Conservation (phyloP, 2,329 filamentous ascomycete species). For the Pestalotiopsis sp. region DNA sequence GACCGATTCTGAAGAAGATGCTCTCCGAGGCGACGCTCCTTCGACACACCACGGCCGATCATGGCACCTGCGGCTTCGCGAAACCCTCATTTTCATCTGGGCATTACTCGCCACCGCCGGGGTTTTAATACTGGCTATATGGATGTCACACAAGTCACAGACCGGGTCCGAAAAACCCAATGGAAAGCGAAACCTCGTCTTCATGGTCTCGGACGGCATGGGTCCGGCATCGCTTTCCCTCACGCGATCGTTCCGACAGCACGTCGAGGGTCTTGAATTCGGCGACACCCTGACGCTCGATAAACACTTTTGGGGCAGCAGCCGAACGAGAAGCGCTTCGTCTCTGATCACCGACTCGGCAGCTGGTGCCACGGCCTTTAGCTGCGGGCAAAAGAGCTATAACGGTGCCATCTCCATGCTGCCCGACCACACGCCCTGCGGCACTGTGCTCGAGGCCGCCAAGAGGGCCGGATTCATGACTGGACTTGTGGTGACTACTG, state of each 20-base stretch:
- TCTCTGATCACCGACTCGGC: constrained; percentile 93
- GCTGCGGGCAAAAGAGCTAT: constrained; percentile 91
- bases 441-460: constrained; percentile 89
- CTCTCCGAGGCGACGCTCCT: constrained; percentile 32
- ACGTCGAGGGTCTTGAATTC: constrained; percentile 70
- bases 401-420: constrained; percentile 93
- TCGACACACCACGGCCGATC: constrained; percentile 24
- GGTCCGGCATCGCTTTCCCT: constrained; percentile 87
- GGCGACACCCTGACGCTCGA: constrained; percentile 81
- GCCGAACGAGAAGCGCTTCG: constrained; percentile 80
- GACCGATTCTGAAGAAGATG: constrained; percentile 38
- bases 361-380: constrained; percentile 96
- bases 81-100: constrained; percentile 80
- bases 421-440: constrained; percentile 84
- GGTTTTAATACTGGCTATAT: constrained; percentile 80
- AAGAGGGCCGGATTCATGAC: constrained; percentile 91
- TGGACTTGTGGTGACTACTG: constrained; percentile 91
- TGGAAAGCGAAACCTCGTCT: constrained; percentile 90
- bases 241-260: constrained; percentile 85
- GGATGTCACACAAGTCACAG: constrained; percentile 70
- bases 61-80: constrained; percentile 56
- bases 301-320: constrained; percentile 86
- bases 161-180: constrained; percentile 41
- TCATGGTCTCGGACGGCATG: constrained; percentile 99
- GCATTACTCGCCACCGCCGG: constrained; percentile 77